A percentile compares a stretch with the other conserved stretches of the same genome.
phyloP scores from a whole-genome alignment of 805 yeast species.

The Lachancea cidri region DNA sequence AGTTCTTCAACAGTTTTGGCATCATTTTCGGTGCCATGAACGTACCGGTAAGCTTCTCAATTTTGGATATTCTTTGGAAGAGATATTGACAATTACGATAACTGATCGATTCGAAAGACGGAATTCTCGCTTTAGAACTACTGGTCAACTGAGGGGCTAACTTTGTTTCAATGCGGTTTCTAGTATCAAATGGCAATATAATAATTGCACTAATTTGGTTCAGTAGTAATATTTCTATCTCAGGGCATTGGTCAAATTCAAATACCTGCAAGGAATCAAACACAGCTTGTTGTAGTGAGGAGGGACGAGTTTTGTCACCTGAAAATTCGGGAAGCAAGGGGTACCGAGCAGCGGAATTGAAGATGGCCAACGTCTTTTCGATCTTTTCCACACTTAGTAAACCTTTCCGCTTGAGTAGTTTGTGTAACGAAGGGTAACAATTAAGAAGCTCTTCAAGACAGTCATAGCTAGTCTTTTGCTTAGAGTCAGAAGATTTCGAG shows the following conservation, averaged over 20 bases:
- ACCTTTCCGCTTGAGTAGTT: slow-evolving; percentile 32
- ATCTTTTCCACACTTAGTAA: slow-evolving; percentile 34
- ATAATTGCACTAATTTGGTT: slow-evolving; percentile 50
- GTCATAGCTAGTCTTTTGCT: slow-evolving; percentile 46
- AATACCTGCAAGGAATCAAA: slow-evolving; percentile 41
- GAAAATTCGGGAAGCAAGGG: slow-evolving; percentile 61
- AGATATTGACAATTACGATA: slow-evolving; percentile 42
- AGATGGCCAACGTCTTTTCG: slow-evolving; percentile 48
- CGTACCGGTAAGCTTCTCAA: slow-evolving; percentile 27
- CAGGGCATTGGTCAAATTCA: slow-evolving; percentile 28
- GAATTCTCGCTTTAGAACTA: slow-evolving; percentile 39
- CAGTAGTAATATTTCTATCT: slow-evolving; percentile 42
- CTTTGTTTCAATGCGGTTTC: slow-evolving; percentile 53
- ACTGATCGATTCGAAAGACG: slow-evolving; percentile 61
- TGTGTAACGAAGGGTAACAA: slow-evolving; percentile 47
- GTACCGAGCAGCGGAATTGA: slow-evolving; percentile 64
- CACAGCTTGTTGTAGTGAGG: slow-evolving; percentile 60
- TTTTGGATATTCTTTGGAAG: slow-evolving; percentile 31
- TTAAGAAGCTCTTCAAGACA: slow-evolving; percentile 51
- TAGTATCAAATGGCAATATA: slow-evolving; percentile 56
- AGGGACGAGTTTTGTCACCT: slow-evolving; percentile 50
- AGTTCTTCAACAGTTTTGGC: slow-evolving; percentile 41
- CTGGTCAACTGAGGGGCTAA: slow-evolving; percentile 37
- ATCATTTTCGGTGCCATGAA: slow-evolving; percentile 44
- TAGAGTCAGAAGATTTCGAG: slow-evolving; percentile 22